Base-by-base conservation (phyloP, 371 early-diverging fungal genomes). In the Rhizopus arrhizus region DNA sequence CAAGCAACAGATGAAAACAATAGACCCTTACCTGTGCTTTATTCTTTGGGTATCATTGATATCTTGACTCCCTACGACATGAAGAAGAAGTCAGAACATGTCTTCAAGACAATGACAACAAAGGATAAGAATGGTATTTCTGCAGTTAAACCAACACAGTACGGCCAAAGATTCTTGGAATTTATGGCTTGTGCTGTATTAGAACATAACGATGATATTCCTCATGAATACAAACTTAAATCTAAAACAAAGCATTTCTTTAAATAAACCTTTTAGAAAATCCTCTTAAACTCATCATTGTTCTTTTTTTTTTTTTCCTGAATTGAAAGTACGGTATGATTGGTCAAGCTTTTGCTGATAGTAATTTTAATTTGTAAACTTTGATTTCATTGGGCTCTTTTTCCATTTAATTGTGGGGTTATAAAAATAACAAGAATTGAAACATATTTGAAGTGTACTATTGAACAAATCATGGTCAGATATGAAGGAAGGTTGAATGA, bases 21-120 rank as follows among this genome's bases (percentile, higher is more conserved):
- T 68, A 73, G 80, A 33, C 85, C 88, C 5, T 72, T 85, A 6
- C 73, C 85, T 42, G 84, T 89, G 38, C 78, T 97, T 8, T 97
- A 97, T 77, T 97, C 92, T 59, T 74, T 97, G 64, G 98, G 98
- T 32, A 91, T 98, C 66, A 98, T 98, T 62, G 99, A 98, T 72
- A 97, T 97, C 56, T 83, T 98, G 56, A 98, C 99, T n/a, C 92
- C 94, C 1, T 98, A 97, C 77, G 92, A 92, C 68, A 73, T 86
- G 40, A 81, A 84, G 63, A 98, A 98, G 83, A 89, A 90, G 68
- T 65, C 91, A 15, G 99, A 98, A 70, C 92, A 92, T 62, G 76
- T 89, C 13, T 93, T 89, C 83, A 98, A 97, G 75, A 80, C 89
- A 9, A 57, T 97, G 51, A 82, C 82, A 9, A 68, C 68, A 13